Evolutionary conservation across 169 alveolate species (phyloP), one percentile per base, ranked within the genome.

Genomic region (Cryptosporidium parvum): DNA sequence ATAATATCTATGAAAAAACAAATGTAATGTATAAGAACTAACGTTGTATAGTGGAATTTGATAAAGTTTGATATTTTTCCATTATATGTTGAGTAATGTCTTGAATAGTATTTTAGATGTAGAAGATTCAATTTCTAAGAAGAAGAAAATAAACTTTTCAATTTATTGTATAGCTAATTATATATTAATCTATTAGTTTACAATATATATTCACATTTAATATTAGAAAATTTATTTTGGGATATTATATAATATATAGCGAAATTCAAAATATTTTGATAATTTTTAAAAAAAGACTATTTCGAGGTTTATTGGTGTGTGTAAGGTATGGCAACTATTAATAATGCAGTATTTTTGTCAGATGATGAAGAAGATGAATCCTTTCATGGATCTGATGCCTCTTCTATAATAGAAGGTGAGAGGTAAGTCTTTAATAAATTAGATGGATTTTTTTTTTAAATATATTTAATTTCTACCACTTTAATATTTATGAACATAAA

Each of bases 281-380:
- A 48, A 48, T 1, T 14, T 14, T 14, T 42, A 14, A 4, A 45
- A 10, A 18, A 9, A 45, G 53, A 3, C 21, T 48, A 16, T 48
- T 48, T 14, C 12, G 21, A 48, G 56, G 4, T 48, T 48, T n/a
- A 48, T 48, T 48, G 56, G 56, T 48, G 70, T 56, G 71, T 58
- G 48, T 26, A 29, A 16, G 31, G 29, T 16, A 80, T 80, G 89
- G 35, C 89, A 23, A 80, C 89, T 12, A 80, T 80, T 18, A 80
- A 80, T 31, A 65, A 62, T 42, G 80, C 89, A 5, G 89, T 80
- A 18, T 80, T 80, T 59, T 6, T 80, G 23, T 80, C 89, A 42
- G 89, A 80, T 33, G 89, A 80, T 62, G 89, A 80, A 5, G 89
- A 80, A 39, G 89, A 80, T 59, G 89, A 80, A 26, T 80, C 89